These are phyloP conservation scores for Cynara cardunculus DNA, from an alignment of 129 eudicot genomes.

Conservation along the genomic window DNA sequence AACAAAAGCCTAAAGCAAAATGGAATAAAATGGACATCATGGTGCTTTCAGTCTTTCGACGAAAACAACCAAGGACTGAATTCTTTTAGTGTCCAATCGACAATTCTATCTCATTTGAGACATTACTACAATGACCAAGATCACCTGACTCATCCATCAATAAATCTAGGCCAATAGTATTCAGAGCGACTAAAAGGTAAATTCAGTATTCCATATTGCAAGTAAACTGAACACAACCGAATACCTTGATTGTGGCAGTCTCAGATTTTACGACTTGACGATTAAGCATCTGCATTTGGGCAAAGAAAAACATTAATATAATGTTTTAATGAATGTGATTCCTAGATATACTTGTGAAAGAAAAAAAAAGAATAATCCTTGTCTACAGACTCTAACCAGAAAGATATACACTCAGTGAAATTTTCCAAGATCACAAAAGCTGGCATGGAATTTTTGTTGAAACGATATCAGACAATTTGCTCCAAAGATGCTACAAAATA, in stretches of 20 bases:
- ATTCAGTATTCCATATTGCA: background rate
- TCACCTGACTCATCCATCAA: background rate
- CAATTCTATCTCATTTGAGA: background rate
- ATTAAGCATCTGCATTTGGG: slow-evolving; percentile 68
- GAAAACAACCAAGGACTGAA: background rate
- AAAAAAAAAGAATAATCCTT: background rate
- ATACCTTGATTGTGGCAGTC: slow-evolving; percentile 84
- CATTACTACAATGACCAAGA: background rate
- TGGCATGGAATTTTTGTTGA: background rate
- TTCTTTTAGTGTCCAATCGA: background rate
- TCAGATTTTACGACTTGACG: slow-evolving; percentile 92
- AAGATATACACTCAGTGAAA: background rate
- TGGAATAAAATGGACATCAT: background rate
- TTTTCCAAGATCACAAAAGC: background rate
- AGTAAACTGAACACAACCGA: background rate
- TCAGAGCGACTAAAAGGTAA: background rate
- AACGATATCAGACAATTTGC: background rate
- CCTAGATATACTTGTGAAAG: background rate
- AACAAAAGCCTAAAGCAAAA: slow-evolving; percentile 9
- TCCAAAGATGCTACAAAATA: background rate
- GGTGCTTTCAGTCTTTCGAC: background rate
- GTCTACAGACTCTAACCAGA: background rate
- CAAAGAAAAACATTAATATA: slow-evolving; percentile 3
- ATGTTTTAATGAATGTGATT: slow-evolving; percentile 1
- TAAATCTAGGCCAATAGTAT: background rate